A percentile compares a stretch with the other conserved stretches of the same genome.
phyloP scores from a whole-genome alignment of 1,139 yeast genomes.

The Eremothecium sinecaudum region DNA sequence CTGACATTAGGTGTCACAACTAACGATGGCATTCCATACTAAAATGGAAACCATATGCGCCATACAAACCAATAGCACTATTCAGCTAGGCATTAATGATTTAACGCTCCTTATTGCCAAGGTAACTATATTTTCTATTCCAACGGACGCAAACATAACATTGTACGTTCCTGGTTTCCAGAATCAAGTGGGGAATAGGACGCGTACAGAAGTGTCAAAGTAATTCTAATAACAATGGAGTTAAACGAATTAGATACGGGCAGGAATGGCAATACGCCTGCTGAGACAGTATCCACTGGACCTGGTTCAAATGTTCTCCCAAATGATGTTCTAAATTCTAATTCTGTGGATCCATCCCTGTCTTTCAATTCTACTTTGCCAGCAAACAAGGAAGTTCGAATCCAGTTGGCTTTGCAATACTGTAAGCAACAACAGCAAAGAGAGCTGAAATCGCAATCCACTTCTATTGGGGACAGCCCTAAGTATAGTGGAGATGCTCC shows the following conservation, averaged over 20 bases:
- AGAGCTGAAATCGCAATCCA: background rate
- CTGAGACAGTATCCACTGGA: background rate
- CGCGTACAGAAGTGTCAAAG: too few relatives aligned
- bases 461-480: background rate
- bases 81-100: too few relatives aligned
- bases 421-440: conserved; percentile 7
- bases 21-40: too few relatives aligned
- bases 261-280: background rate
- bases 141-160: too few relatives aligned
- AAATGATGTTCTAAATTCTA: background rate
- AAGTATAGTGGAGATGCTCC: conserved; percentile 12
- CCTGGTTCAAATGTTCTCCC: background rate
- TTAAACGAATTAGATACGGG: conserved; percentile 1
- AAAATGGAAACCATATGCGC: too few relatives aligned
- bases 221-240: conserved; percentile 4
- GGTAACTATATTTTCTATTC: too few relatives aligned
- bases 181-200: too few relatives aligned
- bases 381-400: conserved; percentile 19
- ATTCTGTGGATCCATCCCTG: conserved; percentile 2
- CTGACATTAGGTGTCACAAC: too few relatives aligned
- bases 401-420: conserved; percentile 19
- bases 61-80: too few relatives aligned
- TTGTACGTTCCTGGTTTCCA: too few relatives aligned
- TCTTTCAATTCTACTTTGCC: conserved; percentile 8
- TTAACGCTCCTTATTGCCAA: too few relatives aligned